A percentile compares a stretch with the other conserved stretches of the same genome.
Conservation (phyloP, 75 land plant species). For the Pinus albicaulis region DNA sequence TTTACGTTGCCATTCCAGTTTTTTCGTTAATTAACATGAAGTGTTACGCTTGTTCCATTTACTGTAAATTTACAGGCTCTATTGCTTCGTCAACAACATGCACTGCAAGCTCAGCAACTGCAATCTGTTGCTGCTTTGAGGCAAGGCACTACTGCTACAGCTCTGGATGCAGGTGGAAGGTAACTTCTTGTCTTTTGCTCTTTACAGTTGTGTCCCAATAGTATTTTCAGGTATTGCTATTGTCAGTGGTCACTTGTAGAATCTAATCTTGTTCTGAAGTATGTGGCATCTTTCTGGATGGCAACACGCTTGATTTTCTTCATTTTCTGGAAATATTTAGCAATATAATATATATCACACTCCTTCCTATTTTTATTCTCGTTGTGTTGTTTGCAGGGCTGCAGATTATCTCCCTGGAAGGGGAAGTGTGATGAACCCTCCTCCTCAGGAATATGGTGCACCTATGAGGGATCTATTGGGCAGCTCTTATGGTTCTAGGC, state of each 20-base stretch:
- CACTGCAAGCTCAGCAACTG: constrained; percentile 59
- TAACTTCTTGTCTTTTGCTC: constrained; percentile 11
- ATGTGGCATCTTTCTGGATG: too few relatives aligned
- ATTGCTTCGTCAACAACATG: constrained; percentile 70
- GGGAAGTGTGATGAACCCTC: constrained; percentile 41
- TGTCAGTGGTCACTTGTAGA: too few relatives aligned
- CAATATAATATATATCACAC: background rate
- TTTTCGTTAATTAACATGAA: background rate
- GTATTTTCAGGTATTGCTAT: too few relatives aligned
- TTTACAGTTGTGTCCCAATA: too few relatives aligned
- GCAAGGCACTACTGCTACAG: constrained; percentile 26
- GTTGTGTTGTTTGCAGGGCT: constrained; percentile 60
- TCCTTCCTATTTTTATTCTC: too few relatives aligned
- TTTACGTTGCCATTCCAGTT: background rate
- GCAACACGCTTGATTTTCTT: too few relatives aligned
- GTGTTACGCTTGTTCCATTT: background rate
- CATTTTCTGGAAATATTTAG: too few relatives aligned
- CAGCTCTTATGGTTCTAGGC: constrained; percentile 56
- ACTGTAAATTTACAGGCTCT: constrained; percentile 19
- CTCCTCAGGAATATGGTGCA: constrained; percentile 46
- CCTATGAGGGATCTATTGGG: constrained; percentile 36
- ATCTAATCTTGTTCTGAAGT: background rate
- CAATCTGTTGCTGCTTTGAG: constrained; percentile 34
- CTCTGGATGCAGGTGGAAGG: constrained; percentile 65
- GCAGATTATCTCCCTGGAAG: constrained; percentile 81